Evolutionary conservation across 129 eudicot species (phyloP).

Genomic region (Lonicera japonica): DNA sequence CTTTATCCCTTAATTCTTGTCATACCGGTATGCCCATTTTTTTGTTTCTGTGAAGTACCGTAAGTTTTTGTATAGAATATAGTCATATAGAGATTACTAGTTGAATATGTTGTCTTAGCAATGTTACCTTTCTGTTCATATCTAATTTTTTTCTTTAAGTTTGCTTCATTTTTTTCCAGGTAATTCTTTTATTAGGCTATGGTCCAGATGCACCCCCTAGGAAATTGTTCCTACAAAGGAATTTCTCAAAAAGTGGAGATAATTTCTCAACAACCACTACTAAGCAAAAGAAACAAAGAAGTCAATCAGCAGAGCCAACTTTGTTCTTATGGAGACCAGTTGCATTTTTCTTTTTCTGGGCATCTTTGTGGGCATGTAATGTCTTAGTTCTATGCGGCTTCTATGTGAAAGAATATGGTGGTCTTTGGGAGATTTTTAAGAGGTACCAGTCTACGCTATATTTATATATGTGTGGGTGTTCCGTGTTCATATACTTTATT

Average conservation of each 20-base stretch:
- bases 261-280: slow-evolving; percentile 17
- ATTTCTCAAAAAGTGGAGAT: slow-evolving; percentile 11
- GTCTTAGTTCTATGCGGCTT: slow-evolving; percentile 57
- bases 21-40: slow-evolving; percentile 56
- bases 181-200: slow-evolving; percentile 60
- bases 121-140: slow-evolving; percentile 3
- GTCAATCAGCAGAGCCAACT: slow-evolving; percentile 14
- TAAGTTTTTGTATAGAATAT: too few relatives aligned
- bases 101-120: neutral
- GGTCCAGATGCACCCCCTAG: slow-evolving; percentile 87
- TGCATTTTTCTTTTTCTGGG: slow-evolving; percentile 62
- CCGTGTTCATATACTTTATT: too few relatives aligned
- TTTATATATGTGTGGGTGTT: too few relatives aligned
- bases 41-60: neutral
- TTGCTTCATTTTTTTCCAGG: slow-evolving; percentile 34
- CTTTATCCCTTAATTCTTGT: slow-evolving; percentile 70
- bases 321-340: slow-evolving; percentile 50
- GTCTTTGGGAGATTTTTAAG: slow-evolving; percentile 77
- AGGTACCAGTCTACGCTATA: slow-evolving; percentile 33
- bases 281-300: slow-evolving; percentile 12
- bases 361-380: slow-evolving; percentile 55
- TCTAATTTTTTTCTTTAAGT: neutral
- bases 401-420: slow-evolving; percentile 61
- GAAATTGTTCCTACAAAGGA: slow-evolving; percentile 55
- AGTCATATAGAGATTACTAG: too few relatives aligned